Base-by-base conservation (phyloP, 164 flowering plant genomes). In the Dillenia turbinata region DNA sequence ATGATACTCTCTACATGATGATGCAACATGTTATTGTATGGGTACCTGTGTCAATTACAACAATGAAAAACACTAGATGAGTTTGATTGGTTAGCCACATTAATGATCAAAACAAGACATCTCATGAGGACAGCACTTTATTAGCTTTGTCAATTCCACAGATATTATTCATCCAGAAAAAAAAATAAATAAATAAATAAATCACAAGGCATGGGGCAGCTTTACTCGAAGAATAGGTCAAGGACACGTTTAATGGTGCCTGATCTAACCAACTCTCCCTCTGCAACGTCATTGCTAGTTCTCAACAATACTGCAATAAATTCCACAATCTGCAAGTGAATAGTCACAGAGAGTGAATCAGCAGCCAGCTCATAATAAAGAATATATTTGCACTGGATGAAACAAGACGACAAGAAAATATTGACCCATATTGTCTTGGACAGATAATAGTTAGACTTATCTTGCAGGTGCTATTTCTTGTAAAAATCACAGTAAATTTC, bases 1-100 rank as follows among this genome's bases (percentile, higher is more conserved):
- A 91, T 73, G 10, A 91, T 85, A 78, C 87, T 94, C 78, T 94
- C 98, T 14, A 83, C 88, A 72, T 87, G 95, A 75, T 94, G 97
- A 76, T 94, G 98, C 76, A 94, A 75, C 5, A 86, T 81, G 69
- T 83, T 94, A 65, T 94, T 85, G 79, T 77, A 94, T 11, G 98
- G 98, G 63, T 87, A 94, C 84, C 98, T 94, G 80, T 75, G 84
- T 26, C 47, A 61, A 53, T 64, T 48, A 53, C 26, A 53, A 43
- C 10, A 67, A 53, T 11, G 26, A 22, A 60, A 43, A 43, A 66
- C 47, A 9, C 19, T 5, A 33, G 40, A 33, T 33, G 22, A 33
- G 7, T 33, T 33, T 33, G 40, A 33, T 4, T 33, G 40, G 4
- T 33, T 33, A 33, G 40, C 40, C 40, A 33, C 6, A 33, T 3